These are phyloP conservation scores for Cucurbita moschata DNA, from an alignment of 306 rosid genomes.

Conservation along the genomic window DNA sequence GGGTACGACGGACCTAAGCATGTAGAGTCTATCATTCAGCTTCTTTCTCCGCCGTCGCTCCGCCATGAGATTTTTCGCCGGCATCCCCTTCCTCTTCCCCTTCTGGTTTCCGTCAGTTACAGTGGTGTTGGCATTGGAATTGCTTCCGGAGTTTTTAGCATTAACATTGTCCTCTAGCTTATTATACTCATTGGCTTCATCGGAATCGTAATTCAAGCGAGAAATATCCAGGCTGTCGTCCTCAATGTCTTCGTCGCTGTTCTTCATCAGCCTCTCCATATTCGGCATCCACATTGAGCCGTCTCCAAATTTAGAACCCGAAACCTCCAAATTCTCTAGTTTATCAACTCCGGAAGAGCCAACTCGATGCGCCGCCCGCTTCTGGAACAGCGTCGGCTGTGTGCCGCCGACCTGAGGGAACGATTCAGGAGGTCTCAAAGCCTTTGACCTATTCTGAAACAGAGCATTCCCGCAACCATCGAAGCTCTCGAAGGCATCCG, in stretches of 20 bases:
- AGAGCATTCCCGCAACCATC: conserved; percentile 29
- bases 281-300: conserved; percentile 18
- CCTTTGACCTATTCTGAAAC: conserved; percentile 29
- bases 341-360: conserved; percentile 16
- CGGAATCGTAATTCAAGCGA: conserved; percentile 68
- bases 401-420: conserved; percentile 40
- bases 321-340: conserved; percentile 29
- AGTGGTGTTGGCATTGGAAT: conserved; percentile 33
- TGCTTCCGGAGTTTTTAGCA: conserved; percentile 27
- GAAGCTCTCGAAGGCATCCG: conserved; percentile 22
- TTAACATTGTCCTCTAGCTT: conserved; percentile 30
- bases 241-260: conserved; percentile 35
- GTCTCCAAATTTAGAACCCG: conserved; percentile 12
- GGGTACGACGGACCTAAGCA: conserved; percentile 97
- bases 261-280: conserved; percentile 30
- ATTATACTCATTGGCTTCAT: conserved; percentile 34
- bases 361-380: conserved; percentile 39
- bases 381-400: conserved; percentile 74
- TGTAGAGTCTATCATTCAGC: conserved; percentile 86
- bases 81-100: conserved; percentile 89
- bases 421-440: conserved; percentile 39
- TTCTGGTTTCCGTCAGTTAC: conserved; percentile 47
- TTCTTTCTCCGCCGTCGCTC: conserved; percentile 97
- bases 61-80: conserved; percentile 94
- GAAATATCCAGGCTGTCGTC: conserved; percentile 52